Evolutionary conservation across 345 rosid species (phyloP), one percentile per base, ranked within the genome.

Genomic region (Moricandia arvensis): DNA sequence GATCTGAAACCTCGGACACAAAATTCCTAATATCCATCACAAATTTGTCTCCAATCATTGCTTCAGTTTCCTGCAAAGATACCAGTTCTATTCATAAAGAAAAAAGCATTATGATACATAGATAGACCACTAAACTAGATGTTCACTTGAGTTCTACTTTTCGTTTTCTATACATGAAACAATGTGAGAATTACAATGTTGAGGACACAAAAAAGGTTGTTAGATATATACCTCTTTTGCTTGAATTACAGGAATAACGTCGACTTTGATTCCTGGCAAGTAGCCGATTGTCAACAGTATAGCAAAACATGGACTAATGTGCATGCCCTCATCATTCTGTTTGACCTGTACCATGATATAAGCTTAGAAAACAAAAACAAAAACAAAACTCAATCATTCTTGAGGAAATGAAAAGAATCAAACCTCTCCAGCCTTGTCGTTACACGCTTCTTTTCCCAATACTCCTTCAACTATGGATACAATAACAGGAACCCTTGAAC

Each of bases 191-290:
- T n/a, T n/a, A n/a, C n/a, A n/a, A n/a, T 15, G 63, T 60, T 68
- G 16, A 43, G 16, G 7, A 43, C 51, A 43, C 51, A 43, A 21
- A 1, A 4, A 41, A 1, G 53, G 53, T n/a, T 47, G 53, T n/a
- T 45, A 43, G 1, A 43, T 43, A 43, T 1, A 47, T 77, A 89
- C 93, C 91, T 66, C 76, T 13, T 29, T 26, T 1, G 38, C 71
- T 57, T 35, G 75, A 43, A 81, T 29, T 31, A 83, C 73, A 10
- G 96, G 90, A 79, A 94, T 78, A 47, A 68, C 89, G 15, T 88
- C 93, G 43, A 90, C 98, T 82, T 86, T 87, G 12, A 90, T 64
- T 76, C 98, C 98, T 2, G 98, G 98, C 15, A 91, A 45, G 80
- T 79, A 91, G 37, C 96, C 97, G 33, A 93, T 82, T 0, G 95